A percentile compares a stretch with the other conserved stretches of the same genome.
These are phyloP conservation scores for Epicoccum sorghinum DNA, from an alignment of 2,329 filamentous ascomycete species.

Conservation along the genomic window DNA sequence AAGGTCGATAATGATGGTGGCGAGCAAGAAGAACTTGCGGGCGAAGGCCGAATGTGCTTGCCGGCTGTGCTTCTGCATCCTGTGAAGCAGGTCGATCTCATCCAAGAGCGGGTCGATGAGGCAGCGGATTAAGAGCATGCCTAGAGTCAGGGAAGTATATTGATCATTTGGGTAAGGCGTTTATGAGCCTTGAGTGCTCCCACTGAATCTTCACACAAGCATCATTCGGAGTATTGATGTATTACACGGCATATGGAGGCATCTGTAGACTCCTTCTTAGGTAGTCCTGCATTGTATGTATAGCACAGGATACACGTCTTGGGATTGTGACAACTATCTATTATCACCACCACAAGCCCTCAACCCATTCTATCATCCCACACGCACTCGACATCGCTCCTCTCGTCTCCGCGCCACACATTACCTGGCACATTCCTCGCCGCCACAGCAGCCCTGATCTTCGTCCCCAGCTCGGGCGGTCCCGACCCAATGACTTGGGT, in stretches of 20 bases:
- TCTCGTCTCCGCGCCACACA: constrained; percentile 38
- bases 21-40: constrained; percentile 50
- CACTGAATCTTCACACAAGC: neutral
- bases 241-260: no score
- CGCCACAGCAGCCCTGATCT: constrained; percentile 35
- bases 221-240: neutral
- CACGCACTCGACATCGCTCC: constrained; percentile 31
- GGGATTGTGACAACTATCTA: no score
- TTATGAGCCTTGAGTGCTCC: no score
- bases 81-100: constrained; percentile 57
- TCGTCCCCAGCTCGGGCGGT: constrained; percentile 29
- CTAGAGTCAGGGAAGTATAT: no score
- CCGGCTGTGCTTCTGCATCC: constrained; percentile 57
- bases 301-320: no score
- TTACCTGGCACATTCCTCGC: constrained; percentile 21
- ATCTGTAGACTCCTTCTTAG: no score
- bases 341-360: neutral
- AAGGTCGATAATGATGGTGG: constrained; percentile 59
- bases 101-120: constrained; percentile 49
- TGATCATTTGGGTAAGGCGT: no score
- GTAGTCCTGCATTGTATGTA: no score
- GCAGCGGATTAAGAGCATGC: neutral
- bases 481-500: constrained; percentile 34
- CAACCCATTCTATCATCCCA: constrained; percentile 41
- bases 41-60: constrained; percentile 58